phyloP scores from a whole-genome alignment of 2,329 filamentous ascomycete species.

The Zelopaecilomyces penicillatus region DNA sequence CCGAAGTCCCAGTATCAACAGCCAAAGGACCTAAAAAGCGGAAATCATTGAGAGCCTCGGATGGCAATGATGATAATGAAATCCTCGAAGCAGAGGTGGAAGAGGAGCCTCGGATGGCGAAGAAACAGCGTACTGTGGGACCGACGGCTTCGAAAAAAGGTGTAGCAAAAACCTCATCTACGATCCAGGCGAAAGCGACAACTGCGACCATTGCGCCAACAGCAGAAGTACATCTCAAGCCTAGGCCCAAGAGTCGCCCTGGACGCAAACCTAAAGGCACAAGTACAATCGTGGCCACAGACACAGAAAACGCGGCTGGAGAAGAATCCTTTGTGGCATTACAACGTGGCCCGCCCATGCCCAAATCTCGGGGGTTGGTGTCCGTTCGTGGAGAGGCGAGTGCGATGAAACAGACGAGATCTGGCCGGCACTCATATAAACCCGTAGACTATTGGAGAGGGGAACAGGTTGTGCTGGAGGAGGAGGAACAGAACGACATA shows the following conservation, averaged over 20 bases:
- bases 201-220: background rate
- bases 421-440: slow-evolving; percentile 67
- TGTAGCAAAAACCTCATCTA: slow-evolving; percentile 8
- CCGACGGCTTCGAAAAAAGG: slow-evolving; percentile 19
- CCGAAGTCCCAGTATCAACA: background rate
- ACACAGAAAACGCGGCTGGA: slow-evolving; percentile 33
- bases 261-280: slow-evolving; percentile 17
- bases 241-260: slow-evolving; percentile 17
- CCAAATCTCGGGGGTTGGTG: slow-evolving; percentile 46
- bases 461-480: slow-evolving; percentile 65
- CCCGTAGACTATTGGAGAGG: slow-evolving; percentile 83
- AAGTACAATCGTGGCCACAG: slow-evolving; percentile 23
- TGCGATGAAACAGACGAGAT: slow-evolving; percentile 55
- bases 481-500: slow-evolving; percentile 45
- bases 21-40: slow-evolving; percentile 7
- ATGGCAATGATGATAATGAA: slow-evolving; percentile 1
- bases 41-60: slow-evolving; percentile 4
- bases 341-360: slow-evolving; percentile 47
- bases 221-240: slow-evolving; percentile 13
- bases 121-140: slow-evolving; percentile 18
- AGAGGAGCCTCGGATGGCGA: slow-evolving; percentile 14
- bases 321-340: slow-evolving; percentile 41
- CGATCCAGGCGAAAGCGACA: slow-evolving; percentile 4
- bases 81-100: slow-evolving; percentile 17
- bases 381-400: slow-evolving; percentile 43